Evolutionary conservation across 345 rosid species (phyloP).

Genomic region (Camelina neglecta): DNA sequence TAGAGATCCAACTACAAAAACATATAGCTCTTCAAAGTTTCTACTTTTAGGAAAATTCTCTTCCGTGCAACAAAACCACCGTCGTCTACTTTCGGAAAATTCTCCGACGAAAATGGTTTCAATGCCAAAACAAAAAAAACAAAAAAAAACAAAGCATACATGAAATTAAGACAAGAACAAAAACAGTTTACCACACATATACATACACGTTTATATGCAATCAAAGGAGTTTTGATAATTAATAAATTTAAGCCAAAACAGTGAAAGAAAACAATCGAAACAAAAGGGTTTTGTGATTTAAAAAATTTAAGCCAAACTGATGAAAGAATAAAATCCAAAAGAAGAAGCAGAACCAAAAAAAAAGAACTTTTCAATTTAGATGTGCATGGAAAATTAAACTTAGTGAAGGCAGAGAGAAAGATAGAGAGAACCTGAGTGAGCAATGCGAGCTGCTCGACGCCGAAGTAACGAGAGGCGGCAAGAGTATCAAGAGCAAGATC

Average conservation of each 20-base stretch:
- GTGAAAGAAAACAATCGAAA: neutral
- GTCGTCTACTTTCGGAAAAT: neutral
- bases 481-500: conserved; percentile 99
- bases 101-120: neutral
- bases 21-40: conserved; percentile 42
- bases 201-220: neutral
- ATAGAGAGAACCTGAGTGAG: conserved; percentile 80
- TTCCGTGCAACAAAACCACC: conserved; percentile 24
- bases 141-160: conserved; percentile 5
- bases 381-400: conserved; percentile 16
- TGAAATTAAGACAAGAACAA: conserved; percentile 37
- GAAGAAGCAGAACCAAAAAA: conserved; percentile 33
- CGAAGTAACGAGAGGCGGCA: conserved; percentile 96
- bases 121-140: neutral
- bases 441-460: conserved; percentile 95
- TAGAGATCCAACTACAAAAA: conserved; percentile 26
- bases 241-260: conserved; percentile 31
- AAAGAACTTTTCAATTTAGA: neutral
- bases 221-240: conserved; percentile 22
- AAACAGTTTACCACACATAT: neutral
- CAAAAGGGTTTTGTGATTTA: neutral
- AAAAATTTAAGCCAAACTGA: conserved; percentile 37
- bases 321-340: neutral
- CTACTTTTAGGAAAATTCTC: conserved; percentile 54
- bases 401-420: conserved; percentile 23